Conservation (phyloP, 805 yeast species). For the Suhomyces prunicola region DNA sequence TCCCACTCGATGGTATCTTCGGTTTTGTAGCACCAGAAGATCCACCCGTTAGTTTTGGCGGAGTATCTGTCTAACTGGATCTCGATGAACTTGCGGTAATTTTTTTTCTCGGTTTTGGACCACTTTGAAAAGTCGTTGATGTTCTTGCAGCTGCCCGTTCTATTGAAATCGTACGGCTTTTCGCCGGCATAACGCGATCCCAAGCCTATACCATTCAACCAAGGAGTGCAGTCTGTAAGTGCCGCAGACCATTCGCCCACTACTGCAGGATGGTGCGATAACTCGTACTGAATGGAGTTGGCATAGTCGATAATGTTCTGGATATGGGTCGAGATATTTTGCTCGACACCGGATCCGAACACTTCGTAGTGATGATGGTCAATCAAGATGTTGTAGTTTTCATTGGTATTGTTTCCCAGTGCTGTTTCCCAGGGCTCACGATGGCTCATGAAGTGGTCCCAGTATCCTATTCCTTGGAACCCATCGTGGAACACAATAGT, state of each 20-base stretch:
- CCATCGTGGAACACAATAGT: constrained; percentile 65
- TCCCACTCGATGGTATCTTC: constrained; percentile 70
- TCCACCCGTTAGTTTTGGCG: constrained; percentile 51
- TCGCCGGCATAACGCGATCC: constrained; percentile 62
- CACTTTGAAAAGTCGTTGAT: constrained; percentile 39
- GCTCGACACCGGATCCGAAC: constrained; percentile 25
- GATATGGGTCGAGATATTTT: constrained; percentile 29
- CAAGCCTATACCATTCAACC: constrained; percentile 67
- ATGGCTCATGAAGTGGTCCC: constrained; percentile 45
- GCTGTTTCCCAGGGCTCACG: constrained; percentile 10
- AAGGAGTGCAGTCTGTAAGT: constrained; percentile 64
- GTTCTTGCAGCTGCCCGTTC: constrained; percentile 43
- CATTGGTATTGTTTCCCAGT: constrained; percentile 5
- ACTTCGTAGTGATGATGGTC: constrained; percentile 44
- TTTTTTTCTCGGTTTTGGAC: constrained; percentile 37
- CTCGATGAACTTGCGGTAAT: constrained; percentile 56
- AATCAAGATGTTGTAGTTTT: constrained; percentile 30
- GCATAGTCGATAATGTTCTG: constrained; percentile 29
- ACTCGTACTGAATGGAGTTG: constrained; percentile 32
- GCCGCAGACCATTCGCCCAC: constrained; percentile 41
- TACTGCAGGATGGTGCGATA: constrained; percentile 45
- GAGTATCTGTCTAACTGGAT: constrained; percentile 56
- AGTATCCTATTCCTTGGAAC: constrained; percentile 51
- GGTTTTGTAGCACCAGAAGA: constrained; percentile 71
- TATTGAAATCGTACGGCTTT: constrained; percentile 27